A percentile compares a stretch with the other conserved stretches of the same genome.
These are phyloP conservation scores for Styphnolobium japonicum DNA, from an alignment of 306 rosid genomes.

Conservation along the genomic window DNA sequence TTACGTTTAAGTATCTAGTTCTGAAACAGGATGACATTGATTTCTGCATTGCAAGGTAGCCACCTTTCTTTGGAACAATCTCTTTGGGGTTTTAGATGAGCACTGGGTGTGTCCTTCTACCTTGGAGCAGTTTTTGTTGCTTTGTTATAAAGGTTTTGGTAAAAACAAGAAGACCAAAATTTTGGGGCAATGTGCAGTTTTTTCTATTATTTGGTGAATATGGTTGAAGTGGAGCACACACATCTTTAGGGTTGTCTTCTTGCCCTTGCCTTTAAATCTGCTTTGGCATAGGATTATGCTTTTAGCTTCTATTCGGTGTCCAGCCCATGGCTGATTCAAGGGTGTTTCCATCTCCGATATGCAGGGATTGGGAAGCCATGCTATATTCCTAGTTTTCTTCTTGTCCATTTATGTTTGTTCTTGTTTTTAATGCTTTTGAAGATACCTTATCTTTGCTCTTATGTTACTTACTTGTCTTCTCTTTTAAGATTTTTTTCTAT, in stretches of 20 bases:
- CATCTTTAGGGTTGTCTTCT: neutral
- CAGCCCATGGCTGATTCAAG: too few relatives aligned
- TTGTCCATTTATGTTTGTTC: too few relatives aligned
- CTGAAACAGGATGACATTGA: neutral
- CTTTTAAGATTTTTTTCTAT: too few relatives aligned
- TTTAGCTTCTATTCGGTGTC: too few relatives aligned
- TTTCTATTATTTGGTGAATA: neutral
- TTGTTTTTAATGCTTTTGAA: too few relatives aligned
- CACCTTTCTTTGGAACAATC: neutral
- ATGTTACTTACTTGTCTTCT: too few relatives aligned
- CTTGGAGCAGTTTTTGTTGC: neutral
- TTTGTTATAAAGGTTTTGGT: neutral
- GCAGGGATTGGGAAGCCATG: too few relatives aligned
- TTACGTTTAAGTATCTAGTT: neutral
- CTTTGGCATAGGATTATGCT: too few relatives aligned
- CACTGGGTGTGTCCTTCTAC: neutral
- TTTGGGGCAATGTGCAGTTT: neutral
- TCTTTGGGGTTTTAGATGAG: neutral
- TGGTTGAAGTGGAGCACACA: neutral
- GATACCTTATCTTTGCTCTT: too few relatives aligned
- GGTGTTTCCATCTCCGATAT: too few relatives aligned
- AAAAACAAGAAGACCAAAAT: constrained; percentile 10
- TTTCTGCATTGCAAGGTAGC: neutral
- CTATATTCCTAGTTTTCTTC: too few relatives aligned
- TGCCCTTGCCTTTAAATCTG: too few relatives aligned